Base-by-base conservation (phyloP, 345 rosid species). In the Acer saccharum region DNA sequence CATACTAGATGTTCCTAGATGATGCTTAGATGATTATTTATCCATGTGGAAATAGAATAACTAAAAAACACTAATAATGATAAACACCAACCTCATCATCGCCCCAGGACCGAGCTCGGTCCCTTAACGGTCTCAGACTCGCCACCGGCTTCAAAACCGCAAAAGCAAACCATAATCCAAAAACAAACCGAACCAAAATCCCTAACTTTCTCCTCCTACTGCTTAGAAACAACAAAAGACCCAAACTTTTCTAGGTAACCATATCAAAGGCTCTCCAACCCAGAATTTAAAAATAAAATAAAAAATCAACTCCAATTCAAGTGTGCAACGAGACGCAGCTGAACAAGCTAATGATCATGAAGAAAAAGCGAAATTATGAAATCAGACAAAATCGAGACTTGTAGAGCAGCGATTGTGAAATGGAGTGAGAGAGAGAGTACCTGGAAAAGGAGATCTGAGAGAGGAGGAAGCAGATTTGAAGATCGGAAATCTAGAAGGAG, bases 91-190 rank as follows among this genome's bases (percentile, higher is more conserved):
- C 99, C 97, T 96, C 92, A 78, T n/a, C n/a, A n/a, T 92, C 99
- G 43, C 95, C 92, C 99, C 99, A 94, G n/a, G 98, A 90, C 71
- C 89, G 92, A 77, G 92, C 78, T 74, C 82, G 89, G 78, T 94
- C 98, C 77, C 97, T 90, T 65, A 96, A 85, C 46, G 99, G 98
- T 78, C 99, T 88, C 67, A 94, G 73, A 46, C 88, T 95, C 54
- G 73, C 81, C 61, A 81, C 97, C 29, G 93, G 90, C 74, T 70
- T 83, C n/a, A 84, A 79, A 82, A 87, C 44, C 32, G 82, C 75
- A 55, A 86, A 83, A 76, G 83, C 81, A 81, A 93, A 77, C 87
- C 92, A 89, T 44, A 93, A 83, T 46, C 87, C 88, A 25, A 90
- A 76, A 77, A 84, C 71, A 72, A 89, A 25, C 76, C 77, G 66